Conservation (phyloP, 1,284 basidiomycete species). For the Sphagnurus paluster region DNA sequence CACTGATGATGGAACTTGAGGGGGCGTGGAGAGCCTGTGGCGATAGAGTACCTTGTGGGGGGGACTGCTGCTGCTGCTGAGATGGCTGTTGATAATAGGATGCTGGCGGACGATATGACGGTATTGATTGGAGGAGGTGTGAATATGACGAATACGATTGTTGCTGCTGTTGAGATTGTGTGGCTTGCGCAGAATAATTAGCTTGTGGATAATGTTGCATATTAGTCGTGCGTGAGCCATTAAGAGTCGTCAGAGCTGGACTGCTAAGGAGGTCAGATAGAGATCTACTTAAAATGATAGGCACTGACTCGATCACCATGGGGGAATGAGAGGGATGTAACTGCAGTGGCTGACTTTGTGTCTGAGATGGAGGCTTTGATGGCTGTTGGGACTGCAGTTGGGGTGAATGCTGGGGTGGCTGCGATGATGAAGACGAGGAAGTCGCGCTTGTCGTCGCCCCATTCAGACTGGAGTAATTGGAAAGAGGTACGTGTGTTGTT, state of each 20-base stretch:
- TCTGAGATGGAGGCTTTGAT: conserved; percentile 14
- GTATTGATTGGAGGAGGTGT: conserved; percentile 28
- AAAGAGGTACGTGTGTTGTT: conserved; percentile 59
- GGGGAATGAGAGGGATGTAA: conserved; percentile 17
- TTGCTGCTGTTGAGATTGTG: conserved; percentile 24
- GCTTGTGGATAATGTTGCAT: conserved; percentile 27
- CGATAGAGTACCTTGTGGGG: conserved; percentile 61
- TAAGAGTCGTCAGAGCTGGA: conserved; percentile 33
- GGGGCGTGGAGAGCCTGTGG: conserved; percentile 67
- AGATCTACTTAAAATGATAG: conserved; percentile 13
- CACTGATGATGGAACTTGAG: conserved; percentile 35
- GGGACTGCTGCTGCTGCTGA: conserved; percentile 24
- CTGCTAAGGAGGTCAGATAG: conserved; percentile 24
- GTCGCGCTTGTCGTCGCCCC: conserved; percentile 55
- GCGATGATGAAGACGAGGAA: conserved; percentile 19
- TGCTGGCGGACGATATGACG: conserved; percentile 23
- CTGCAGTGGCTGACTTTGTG: conserved; percentile 22
- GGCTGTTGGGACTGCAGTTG: conserved; percentile 15
- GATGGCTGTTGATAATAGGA: conserved; percentile 34
- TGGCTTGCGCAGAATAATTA: conserved; percentile 27
- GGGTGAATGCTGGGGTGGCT: conserved; percentile 18
- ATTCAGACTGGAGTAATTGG: conserved; percentile 72
- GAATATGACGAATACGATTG: conserved; percentile 35
- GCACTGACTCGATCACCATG: conserved; percentile 45
- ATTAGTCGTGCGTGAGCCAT: conserved; percentile 30